Percentiles rank a stretch among this genome's conserved stretches.
Evolutionary conservation across 306 rosid species (phyloP).

Genomic region (Castanea sativa): DNA sequence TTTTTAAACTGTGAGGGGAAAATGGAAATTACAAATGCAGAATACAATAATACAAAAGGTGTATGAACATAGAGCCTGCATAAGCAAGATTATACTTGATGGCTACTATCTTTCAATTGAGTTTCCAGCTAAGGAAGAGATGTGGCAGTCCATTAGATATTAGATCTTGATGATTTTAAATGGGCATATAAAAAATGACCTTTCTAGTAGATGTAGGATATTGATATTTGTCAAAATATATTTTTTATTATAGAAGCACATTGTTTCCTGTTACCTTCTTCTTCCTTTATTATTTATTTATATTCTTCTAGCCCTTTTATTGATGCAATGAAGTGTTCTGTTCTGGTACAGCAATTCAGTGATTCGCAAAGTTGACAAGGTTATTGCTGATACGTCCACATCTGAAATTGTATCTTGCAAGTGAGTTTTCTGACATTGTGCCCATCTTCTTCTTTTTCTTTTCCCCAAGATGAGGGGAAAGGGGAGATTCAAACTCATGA

Average conservation of each 20-base stretch:
- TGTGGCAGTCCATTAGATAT: not conserved
- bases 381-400: conserved; percentile 58
- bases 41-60: not conserved
- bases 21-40: not conserved
- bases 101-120: not conserved
- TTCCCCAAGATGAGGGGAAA: too few species aligned
- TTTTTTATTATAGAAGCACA: not conserved
- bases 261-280: too few species aligned
- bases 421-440: conserved; percentile 40
- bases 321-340: conserved; percentile 19
- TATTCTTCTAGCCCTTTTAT: not conserved
- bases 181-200: too few species aligned
- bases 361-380: conserved; percentile 65
- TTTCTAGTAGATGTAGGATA: not conserved
- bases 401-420: conserved; percentile 67
- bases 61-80: not conserved
- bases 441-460: not conserved
- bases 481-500: too few species aligned
- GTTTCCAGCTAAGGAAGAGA: conserved; percentile 1
- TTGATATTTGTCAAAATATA: not conserved
- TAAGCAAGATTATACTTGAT: not conserved
- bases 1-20: not conserved
- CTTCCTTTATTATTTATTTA: not conserved
- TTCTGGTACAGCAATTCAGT: conserved; percentile 68
- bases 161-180: too few species aligned